Evolutionary conservation across 192 early-diverging fungal genomes (phyloP).

Genomic region (Piromyces finnis): DNA sequence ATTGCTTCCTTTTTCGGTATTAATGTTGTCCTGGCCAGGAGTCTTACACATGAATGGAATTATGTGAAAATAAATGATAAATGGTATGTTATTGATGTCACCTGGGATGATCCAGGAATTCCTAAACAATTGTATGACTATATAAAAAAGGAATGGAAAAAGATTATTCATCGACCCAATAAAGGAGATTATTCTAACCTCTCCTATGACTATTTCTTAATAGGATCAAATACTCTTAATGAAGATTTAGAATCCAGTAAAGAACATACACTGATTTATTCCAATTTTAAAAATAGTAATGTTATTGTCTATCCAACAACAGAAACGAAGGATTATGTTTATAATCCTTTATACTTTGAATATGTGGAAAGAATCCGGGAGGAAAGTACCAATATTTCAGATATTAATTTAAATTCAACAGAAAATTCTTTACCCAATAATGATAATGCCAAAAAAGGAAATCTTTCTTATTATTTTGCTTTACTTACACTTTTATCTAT

Average conservation of each 20-base stretch:
- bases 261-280: neutral
- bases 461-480: too few relatives aligned
- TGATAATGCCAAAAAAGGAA: too few relatives aligned
- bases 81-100: neutral
- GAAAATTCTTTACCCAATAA: too few relatives aligned
- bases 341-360: neutral
- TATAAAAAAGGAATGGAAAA: neutral
- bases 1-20: neutral
- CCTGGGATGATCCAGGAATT: neutral
- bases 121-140: neutral
- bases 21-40: neutral
- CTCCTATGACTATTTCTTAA: neutral
- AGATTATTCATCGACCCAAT: neutral
- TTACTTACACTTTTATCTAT: too few relatives aligned
- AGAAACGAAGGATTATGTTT: neutral
- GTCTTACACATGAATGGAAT: neutral
- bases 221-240: neutral
- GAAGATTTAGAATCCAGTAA: neutral
- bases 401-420: too few relatives aligned
- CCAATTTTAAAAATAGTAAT: neutral
- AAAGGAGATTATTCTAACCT: neutral
- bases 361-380: neutral
- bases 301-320: neutral
- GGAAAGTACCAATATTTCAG: too few relatives aligned
- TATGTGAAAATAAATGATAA: neutral